A percentile compares a stretch with the other conserved stretches of the same genome.
Conservation (phyloP, 2,329 filamentous ascomycete genomes). For the Cordyceps farinosa region DNA sequence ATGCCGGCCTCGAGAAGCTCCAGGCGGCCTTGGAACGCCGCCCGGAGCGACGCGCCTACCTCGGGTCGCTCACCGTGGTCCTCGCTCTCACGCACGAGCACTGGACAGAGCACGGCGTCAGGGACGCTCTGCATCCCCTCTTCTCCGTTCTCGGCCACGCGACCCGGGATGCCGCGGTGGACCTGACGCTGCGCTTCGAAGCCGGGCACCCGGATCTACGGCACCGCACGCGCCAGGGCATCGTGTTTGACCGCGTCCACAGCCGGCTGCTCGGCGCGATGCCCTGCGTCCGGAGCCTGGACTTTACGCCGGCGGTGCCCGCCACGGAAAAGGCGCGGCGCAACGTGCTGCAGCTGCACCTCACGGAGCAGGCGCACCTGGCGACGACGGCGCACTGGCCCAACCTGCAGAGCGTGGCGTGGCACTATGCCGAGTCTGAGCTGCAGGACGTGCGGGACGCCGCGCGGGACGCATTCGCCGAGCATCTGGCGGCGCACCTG, state of each 20-base stretch:
- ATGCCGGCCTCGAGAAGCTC: background rate
- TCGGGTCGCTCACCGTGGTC: conserved; percentile 1
- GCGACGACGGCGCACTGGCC: background rate
- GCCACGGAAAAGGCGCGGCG: background rate
- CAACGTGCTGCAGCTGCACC: conserved; percentile 4
- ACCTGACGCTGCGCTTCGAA: background rate
- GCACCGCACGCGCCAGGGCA: background rate
- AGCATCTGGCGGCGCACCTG: background rate
- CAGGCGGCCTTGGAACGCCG: background rate
- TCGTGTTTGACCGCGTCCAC: background rate
- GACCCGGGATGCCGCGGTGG: background rate
- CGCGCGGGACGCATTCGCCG: background rate
- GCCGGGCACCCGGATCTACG: background rate
- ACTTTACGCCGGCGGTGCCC: background rate
- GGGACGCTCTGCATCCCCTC: background rate
- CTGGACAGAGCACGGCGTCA: background rate
- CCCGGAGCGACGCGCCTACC: background rate
- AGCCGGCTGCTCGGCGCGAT: background rate
- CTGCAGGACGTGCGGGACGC: background rate
- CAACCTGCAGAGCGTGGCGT: background rate
- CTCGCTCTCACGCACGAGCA: background rate
- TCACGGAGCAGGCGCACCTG: background rate
- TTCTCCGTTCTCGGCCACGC: background rate
- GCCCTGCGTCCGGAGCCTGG: background rate
- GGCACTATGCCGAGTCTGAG: background rate